These are phyloP conservation scores for Flueggea neowawraea DNA, from an alignment of 441 rosid genomes.

Conservation along the genomic window DNA sequence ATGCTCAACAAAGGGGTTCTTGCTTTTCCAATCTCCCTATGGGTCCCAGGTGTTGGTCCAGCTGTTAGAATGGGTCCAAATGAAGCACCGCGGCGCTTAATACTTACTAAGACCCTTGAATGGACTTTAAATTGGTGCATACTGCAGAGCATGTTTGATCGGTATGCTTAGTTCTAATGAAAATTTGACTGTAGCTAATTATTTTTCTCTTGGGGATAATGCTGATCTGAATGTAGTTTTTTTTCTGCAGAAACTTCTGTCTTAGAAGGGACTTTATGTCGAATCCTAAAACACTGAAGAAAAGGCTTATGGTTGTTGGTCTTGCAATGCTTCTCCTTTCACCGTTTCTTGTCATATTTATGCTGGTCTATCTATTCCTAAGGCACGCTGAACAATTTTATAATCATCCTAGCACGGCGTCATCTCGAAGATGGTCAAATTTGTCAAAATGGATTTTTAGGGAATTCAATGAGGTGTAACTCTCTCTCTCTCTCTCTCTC, in stretches of 20 bases:
- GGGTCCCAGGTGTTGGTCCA: conserved; percentile 99
- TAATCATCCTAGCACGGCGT: conserved; percentile 98
- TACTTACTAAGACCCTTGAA: conserved; percentile 90
- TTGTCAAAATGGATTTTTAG: conserved; percentile 94
- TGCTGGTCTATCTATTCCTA: conserved; percentile 92
- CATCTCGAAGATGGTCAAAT: conserved; percentile 98
- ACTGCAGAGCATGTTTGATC: conserved; percentile 98
- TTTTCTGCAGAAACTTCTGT: conserved; percentile 75
- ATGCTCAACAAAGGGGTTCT: conserved; percentile 97
- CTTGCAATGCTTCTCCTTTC: conserved; percentile 87
- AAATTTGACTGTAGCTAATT: neutral
- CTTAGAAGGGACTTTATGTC: conserved; percentile 85
- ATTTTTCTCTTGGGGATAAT: conserved; percentile 5
- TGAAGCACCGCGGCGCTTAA: conserved; percentile 50
- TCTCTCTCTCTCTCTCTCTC: neutral
- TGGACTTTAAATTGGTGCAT: conserved; percentile 99
- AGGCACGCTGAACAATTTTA: conserved; percentile 98
- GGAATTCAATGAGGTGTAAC: conserved; percentile 90
- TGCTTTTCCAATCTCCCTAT: conserved; percentile 76
- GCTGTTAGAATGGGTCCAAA: conserved; percentile 49
- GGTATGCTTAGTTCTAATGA: conserved; percentile 42
- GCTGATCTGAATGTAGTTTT: conserved; percentile 14
- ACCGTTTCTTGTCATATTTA: conserved; percentile 95
- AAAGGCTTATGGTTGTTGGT: conserved; percentile 89
- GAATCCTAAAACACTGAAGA: conserved; percentile 76